These are phyloP conservation scores for Purshia tridentata DNA, from an alignment of 306 rosid species.

Conservation along the genomic window DNA sequence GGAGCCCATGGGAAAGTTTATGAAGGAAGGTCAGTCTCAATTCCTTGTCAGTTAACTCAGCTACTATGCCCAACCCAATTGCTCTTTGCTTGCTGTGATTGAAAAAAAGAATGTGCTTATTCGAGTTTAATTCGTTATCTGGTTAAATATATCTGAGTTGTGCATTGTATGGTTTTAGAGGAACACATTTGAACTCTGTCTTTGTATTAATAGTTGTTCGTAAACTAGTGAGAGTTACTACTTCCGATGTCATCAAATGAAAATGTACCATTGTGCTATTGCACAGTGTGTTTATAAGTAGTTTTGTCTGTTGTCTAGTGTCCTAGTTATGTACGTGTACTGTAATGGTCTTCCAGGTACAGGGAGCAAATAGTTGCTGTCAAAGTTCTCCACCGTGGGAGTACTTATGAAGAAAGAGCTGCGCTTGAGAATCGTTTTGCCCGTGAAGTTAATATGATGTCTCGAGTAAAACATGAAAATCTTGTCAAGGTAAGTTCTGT, in stretches of 20 bases:
- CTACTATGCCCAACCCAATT: neutral
- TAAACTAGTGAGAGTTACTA: neutral
- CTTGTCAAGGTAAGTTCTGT: conserved; percentile 77
- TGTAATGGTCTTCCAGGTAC: conserved; percentile 62
- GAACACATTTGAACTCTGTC: neutral
- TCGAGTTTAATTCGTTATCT: neutral
- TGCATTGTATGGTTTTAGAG: neutral
- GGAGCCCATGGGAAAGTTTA: conserved; percentile 98
- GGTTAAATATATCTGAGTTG: too few species aligned
- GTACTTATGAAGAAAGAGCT: conserved; percentile 70
- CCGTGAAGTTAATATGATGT: conserved; percentile 95
- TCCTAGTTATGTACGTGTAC: conserved; percentile 33
- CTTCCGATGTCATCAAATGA: conserved; percentile 6
- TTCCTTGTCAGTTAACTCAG: neutral
- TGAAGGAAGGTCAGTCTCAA: conserved; percentile 88
- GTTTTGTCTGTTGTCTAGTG: conserved; percentile 26
- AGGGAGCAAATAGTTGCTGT: conserved; percentile 75
- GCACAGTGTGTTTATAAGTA: conserved; percentile 4
- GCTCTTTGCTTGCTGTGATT: conserved; percentile 2
- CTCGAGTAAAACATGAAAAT: conserved; percentile 89
- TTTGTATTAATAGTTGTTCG: neutral
- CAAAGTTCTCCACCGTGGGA: conserved; percentile 88
- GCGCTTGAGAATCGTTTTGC: conserved; percentile 84
- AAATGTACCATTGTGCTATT: neutral
- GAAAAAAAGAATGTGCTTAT: neutral